These are phyloP conservation scores for Vitis rotundifolia DNA, from an alignment of 164 flowering plant species.

Conservation along the genomic window DNA sequence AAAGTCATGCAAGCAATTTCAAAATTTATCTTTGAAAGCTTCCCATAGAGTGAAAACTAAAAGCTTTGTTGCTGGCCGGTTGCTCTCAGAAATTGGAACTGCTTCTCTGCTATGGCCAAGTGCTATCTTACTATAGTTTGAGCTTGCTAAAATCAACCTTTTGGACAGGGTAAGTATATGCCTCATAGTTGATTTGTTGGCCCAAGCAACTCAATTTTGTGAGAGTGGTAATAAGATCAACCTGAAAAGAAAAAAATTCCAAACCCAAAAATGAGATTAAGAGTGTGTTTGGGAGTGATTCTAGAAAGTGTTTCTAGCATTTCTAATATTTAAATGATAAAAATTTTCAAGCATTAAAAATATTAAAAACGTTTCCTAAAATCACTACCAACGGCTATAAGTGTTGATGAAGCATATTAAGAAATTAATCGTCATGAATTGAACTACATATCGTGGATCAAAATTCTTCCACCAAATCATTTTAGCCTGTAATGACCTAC, in stretches of 20 bases:
- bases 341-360: too few relatives aligned
- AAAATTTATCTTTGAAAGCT: too few relatives aligned
- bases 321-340: too few relatives aligned
- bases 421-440: neutral
- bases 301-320: too few relatives aligned
- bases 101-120: too few relatives aligned
- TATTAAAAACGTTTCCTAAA: too few relatives aligned
- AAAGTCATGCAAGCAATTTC: too few relatives aligned
- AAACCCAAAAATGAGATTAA: neutral
- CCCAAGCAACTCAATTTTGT: conserved; percentile 84
- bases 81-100: too few relatives aligned
- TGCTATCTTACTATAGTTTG: conserved; percentile 38
- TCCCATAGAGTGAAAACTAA: too few relatives aligned
- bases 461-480: neutral
- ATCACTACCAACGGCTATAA: neutral
- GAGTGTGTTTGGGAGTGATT: too few relatives aligned
- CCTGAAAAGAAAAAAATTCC: conserved; percentile 47
- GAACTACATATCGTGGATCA: neutral
- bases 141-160: conserved; percentile 76
- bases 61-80: too few relatives aligned
- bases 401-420: neutral
- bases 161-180: conserved; percentile 71
- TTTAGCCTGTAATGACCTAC: too few relatives aligned
- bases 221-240: conserved; percentile 82
- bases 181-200: conserved; percentile 85